phyloP scores from a whole-genome alignment of 2,329 filamentous ascomycete species.

The Moelleriella libera region DNA sequence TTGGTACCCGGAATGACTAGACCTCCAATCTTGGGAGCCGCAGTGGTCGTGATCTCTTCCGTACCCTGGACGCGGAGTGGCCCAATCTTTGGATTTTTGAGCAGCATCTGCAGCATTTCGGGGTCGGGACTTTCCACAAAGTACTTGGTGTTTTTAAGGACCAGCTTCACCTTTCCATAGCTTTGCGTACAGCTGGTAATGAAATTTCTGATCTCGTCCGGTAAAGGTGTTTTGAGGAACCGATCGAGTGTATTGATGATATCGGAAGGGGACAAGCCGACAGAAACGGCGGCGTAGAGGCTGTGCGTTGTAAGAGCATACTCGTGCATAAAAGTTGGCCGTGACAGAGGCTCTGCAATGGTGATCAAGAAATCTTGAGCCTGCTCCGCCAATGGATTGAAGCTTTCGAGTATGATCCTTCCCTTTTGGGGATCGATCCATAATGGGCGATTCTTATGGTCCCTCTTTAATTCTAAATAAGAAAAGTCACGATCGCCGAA shows the following conservation, averaged over 20 bases:
- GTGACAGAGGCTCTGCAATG: slow-evolving; percentile 83
- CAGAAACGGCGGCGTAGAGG: slow-evolving; percentile 87
- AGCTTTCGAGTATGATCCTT: slow-evolving; percentile 85
- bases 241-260: slow-evolving; percentile 81
- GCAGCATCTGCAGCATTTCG: slow-evolving; percentile 69
- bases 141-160: slow-evolving; percentile 87
- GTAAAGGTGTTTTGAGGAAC: slow-evolving; percentile 78
- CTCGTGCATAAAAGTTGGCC: slow-evolving; percentile 84
- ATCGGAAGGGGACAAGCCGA: slow-evolving; percentile 78
- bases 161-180: slow-evolving; percentile 91
- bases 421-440: slow-evolving; percentile 87
- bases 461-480: slow-evolving; percentile 67
- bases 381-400: slow-evolving; percentile 72
- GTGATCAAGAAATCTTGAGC: slow-evolving; percentile 93
- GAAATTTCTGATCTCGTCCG: slow-evolving; percentile 66
- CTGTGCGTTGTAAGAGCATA: slow-evolving; percentile 86
- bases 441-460: slow-evolving; percentile 78
- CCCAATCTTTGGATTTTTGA: slow-evolving; percentile 73
- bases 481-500: slow-evolving; percentile 57
- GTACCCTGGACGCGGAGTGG: slow-evolving; percentile 60
- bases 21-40: slow-evolving; percentile 72
- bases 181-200: slow-evolving; percentile 70
- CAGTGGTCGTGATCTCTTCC: slow-evolving; percentile 61
- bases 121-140: slow-evolving; percentile 88
- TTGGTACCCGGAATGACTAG: slow-evolving; percentile 91